phyloP scores from a whole-genome alignment of 2,329 filamentous ascomycete genomes.

The Diaporthe nobilis region DNA sequence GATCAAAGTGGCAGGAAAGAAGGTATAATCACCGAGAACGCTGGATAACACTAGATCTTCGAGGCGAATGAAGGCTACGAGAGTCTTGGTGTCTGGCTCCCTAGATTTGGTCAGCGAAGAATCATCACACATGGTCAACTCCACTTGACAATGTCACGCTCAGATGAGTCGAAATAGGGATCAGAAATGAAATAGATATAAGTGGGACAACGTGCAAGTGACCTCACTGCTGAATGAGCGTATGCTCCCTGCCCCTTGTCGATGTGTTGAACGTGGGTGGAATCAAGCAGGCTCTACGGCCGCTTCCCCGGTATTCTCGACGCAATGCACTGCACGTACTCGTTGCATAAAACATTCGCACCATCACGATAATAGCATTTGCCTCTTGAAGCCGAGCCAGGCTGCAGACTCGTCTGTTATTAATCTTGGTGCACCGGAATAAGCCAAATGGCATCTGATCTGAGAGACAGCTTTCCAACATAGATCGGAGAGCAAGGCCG shows the following conservation, averaged over 20 bases:
- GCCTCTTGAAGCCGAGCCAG: not conserved
- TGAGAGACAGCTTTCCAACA: not conserved
- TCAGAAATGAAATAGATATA: no score
- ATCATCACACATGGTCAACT: no score
- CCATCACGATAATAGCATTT: not conserved
- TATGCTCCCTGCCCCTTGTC: not conserved
- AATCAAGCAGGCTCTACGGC: not conserved
- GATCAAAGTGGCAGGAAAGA: not conserved
- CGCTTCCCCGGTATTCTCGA: not conserved
- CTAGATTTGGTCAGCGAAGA: no score
- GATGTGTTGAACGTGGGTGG: not conserved
- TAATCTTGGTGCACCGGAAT: not conserved
- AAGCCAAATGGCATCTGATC: not conserved
- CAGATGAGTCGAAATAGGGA: no score
- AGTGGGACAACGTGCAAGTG: no score
- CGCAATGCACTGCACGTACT: no score
- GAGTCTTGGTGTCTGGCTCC: not conserved
- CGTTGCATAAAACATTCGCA: not conserved
- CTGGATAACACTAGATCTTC: not conserved
- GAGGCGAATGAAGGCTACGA: not conserved
- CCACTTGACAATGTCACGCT: no score
- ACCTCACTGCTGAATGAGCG: not conserved
- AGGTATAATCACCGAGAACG: not conserved
- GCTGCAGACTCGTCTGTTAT: not conserved
- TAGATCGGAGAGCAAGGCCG: not conserved